phyloP scores from a whole-genome alignment of 257 asterid genomes.

The Eucommia ulmoides region DNA sequence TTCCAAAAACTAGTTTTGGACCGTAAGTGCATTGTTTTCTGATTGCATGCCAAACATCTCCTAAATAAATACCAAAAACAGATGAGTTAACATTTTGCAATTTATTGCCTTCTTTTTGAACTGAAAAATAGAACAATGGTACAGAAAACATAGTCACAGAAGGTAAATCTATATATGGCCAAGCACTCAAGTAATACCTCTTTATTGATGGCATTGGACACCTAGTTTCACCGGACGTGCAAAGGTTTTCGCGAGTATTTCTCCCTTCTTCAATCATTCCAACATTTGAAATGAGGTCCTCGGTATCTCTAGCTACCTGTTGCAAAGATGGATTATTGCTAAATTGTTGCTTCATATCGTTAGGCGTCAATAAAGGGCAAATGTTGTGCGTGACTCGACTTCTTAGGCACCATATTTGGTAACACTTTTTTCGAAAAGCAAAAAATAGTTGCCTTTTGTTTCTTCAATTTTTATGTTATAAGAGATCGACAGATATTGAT shows the following conservation, averaged over 20 bases:
- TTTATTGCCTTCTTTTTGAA: neutral
- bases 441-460: too few relatives aligned
- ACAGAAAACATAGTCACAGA: neutral
- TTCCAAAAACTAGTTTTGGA: too few relatives aligned
- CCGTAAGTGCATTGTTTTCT: too few relatives aligned
- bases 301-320: slow-evolving; percentile 18
- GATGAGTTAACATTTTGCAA: neutral
- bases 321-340: slow-evolving; percentile 5
- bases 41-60: too few relatives aligned
- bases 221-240: slow-evolving; percentile 3
- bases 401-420: too few relatives aligned
- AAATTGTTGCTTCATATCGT: neutral
- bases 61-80: too few relatives aligned
- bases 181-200: slow-evolving; percentile 17
- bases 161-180: neutral
- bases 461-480: too few relatives aligned
- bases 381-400: too few relatives aligned
- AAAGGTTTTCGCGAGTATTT: slow-evolving; percentile 7
- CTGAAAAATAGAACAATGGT: neutral
- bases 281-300: slow-evolving; percentile 11
- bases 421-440: too few relatives aligned
- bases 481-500: too few relatives aligned
- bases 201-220: slow-evolving; percentile 5
- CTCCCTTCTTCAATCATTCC: slow-evolving; percentile 10
- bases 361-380: too few relatives aligned